These are phyloP conservation scores for Adansonia madagascariensis DNA, from an alignment of 441 rosid species.

Conservation along the genomic window DNA sequence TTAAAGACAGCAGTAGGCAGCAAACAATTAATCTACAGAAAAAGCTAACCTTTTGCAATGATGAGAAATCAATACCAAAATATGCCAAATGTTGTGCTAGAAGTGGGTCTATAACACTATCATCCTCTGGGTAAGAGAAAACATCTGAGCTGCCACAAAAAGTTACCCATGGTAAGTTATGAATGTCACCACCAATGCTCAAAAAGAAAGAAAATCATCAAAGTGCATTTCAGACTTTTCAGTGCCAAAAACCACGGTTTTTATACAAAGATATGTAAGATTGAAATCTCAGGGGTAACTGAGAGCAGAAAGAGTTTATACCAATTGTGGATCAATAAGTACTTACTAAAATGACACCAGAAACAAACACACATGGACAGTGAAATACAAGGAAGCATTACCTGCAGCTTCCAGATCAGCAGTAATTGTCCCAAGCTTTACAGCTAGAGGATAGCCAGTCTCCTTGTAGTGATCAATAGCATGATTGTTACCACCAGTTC, in stretches of 20 bases:
- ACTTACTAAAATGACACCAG: conserved; percentile 3
- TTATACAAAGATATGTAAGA: background rate
- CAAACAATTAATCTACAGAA: conserved; percentile 20
- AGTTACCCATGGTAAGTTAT: conserved; percentile 45
- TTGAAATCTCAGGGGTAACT: background rate
- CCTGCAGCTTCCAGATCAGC: conserved; percentile 97
- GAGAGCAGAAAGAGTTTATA: background rate
- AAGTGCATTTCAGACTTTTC: conserved; percentile 12
- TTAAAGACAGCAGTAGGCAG: conserved; percentile 23
- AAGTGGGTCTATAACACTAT: conserved; percentile 85
- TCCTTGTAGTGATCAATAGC: conserved; percentile 87
- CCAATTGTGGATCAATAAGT: background rate
- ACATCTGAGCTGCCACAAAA: conserved; percentile 95
- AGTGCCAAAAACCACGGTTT: conserved; percentile 16
- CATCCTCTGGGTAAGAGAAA: conserved; percentile 94
- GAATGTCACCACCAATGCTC: background rate
- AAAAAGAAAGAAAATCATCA: conserved; percentile 16
- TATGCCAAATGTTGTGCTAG: conserved; percentile 90
- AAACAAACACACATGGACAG: background rate
- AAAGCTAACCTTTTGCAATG: conserved; percentile 79
- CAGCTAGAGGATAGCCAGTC: conserved; percentile 87
- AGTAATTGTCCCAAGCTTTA: conserved; percentile 93
- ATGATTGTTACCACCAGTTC: conserved; percentile 96
- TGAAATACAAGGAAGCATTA: conserved; percentile 47
- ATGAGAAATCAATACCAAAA: conserved; percentile 95